Base-by-base conservation (phyloP, 306 rosid species). In the Quercus wislizeni region DNA sequence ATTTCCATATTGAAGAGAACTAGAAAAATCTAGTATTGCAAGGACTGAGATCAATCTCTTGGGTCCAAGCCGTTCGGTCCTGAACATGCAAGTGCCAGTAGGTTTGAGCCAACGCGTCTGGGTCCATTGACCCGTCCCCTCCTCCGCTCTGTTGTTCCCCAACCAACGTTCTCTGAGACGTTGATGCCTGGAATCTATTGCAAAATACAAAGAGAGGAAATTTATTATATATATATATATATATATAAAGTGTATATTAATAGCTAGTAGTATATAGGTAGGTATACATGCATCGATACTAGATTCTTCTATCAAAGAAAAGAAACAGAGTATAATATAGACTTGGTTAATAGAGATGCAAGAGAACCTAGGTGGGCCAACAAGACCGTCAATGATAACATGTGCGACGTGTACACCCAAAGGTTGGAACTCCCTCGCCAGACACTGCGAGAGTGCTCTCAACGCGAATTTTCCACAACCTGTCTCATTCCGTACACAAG, bases 391-490 rank as follows among this genome's bases (percentile, higher is more conserved):
- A n/a, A 95, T 88, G 80, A 95, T 89, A n/a, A 95, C 87, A 79
- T 95, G 99, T 1, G 98, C 98, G 25, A 95, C 85, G 89, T 95
- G 99, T 81, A 95, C 90, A 49, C 99, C 99, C 17, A 80, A 83
- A 2, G 94, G 89, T 52, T 95, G 99, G 75, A 93, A 92, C 88
- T 95, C 99, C 79, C 81, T 93, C 1, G 99, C 94, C 77, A 95
- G 35, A 27, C 99, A 95, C 71, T 91, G 99, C 21, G 99, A 89
- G 2, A 95, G 84, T 14, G 89, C 99, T 76, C 99, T 91, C 78
- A 93, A 80, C 0, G 99, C 99, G 71, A 95, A 95, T 83, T 95
- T 95, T 71, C 99, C 99, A 79, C 99, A 93, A 74, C 99, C 99
- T 95, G 85, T 52, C 54, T 20, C 80, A 73, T 62, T 13, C 76